phyloP scores from a whole-genome alignment of 139 green algal species.

The Desmodesmus armatus region DNA sequence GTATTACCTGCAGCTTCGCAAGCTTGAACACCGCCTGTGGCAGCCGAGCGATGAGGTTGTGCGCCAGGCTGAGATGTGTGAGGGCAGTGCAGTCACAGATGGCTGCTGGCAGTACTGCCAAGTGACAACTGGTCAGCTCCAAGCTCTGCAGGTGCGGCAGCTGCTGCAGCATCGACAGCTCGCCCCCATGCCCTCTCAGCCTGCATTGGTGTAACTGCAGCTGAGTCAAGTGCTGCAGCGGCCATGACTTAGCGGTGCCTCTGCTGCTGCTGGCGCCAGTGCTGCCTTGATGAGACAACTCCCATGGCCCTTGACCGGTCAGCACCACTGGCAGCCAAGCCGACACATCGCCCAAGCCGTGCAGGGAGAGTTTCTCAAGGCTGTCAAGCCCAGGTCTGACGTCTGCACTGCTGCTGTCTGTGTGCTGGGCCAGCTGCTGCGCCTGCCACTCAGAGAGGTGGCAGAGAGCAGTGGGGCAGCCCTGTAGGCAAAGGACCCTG shows the following conservation, averaged over 20 bases:
- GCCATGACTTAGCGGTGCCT: not conserved
- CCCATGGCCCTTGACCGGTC: too few species aligned
- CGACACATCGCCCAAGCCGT: too few species aligned
- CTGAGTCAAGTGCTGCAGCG: not conserved
- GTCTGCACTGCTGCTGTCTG: too few species aligned
- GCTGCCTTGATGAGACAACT: not conserved
- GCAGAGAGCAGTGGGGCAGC: too few species aligned
- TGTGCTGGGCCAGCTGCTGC: too few species aligned
- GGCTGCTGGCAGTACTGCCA: not conserved
- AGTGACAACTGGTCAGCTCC: not conserved
- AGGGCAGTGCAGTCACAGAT: not conserved
- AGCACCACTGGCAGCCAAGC: too few species aligned
- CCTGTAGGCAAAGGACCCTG: too few species aligned
- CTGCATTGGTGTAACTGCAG: not conserved
- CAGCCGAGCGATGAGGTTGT: conserved; percentile 6
- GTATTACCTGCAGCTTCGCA: not conserved
- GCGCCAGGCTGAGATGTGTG: conserved; percentile 1
- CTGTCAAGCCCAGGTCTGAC: too few species aligned
- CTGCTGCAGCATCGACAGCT: conserved; percentile 8
- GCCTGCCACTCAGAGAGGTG: too few species aligned
- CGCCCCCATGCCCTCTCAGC: too few species aligned
- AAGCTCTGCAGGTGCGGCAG: conserved; percentile 10
- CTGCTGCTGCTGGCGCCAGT: not conserved
- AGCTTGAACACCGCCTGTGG: not conserved
- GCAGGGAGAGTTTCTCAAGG: too few species aligned